phyloP scores from a whole-genome alignment of 129 eudicot species.

The Solidago caesia region DNA sequence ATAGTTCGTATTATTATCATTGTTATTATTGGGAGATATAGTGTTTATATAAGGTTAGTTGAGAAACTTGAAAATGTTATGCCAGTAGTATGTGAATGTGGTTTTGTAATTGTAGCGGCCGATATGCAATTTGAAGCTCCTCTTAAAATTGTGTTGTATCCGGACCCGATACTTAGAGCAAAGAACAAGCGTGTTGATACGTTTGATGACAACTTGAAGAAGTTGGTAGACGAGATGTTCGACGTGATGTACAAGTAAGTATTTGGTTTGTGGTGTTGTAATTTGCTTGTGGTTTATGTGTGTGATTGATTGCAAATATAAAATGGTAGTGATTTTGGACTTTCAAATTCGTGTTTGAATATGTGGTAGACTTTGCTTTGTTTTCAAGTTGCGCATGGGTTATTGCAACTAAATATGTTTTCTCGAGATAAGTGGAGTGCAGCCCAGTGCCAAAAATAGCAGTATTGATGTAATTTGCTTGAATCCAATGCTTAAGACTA shows the following conservation, averaged over 20 bases:
- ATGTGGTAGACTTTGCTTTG: conserved; percentile 1
- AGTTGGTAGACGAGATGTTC: conserved; percentile 79
- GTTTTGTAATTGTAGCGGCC: conserved; percentile 41
- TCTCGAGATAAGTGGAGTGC: not conserved
- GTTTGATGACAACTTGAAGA: conserved; percentile 86
- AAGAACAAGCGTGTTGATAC: conserved; percentile 61
- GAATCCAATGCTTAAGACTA: not conserved
- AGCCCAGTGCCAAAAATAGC: not conserved
- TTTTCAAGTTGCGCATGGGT: not conserved
- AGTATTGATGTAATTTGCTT: not conserved
- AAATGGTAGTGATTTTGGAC: not conserved
- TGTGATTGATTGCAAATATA: not conserved
- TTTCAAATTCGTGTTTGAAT: not conserved
- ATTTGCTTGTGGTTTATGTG: conserved; percentile 5
- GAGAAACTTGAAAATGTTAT: too few relatives aligned
- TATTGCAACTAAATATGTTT: not conserved
- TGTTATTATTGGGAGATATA: too few relatives aligned
- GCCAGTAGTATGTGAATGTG: not conserved
- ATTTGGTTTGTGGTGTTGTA: not conserved
- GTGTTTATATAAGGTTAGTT: too few relatives aligned
- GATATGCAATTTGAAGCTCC: conserved; percentile 72
- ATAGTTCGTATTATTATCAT: too few relatives aligned
- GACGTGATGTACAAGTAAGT: conserved; percentile 92
- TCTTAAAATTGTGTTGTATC: conserved; percentile 67
- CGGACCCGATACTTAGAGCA: conserved; percentile 69